Percentiles rank a stretch among this genome's conserved stretches.
Conservation (phyloP, 345 rosid species). For the Citrus inodora region DNA sequence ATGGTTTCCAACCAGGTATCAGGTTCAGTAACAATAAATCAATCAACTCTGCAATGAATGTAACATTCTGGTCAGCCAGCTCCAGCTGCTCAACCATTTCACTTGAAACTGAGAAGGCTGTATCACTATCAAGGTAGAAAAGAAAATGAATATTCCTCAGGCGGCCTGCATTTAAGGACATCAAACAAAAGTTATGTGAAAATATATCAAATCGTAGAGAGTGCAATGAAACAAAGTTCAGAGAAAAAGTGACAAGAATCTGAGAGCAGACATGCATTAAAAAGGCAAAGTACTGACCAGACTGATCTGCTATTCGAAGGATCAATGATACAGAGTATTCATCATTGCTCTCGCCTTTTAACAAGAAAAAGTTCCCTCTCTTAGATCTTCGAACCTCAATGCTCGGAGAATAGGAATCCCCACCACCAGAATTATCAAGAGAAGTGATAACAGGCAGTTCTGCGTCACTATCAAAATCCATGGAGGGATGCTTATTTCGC, state of each 20-base stretch:
- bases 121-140: conserved; percentile 76
- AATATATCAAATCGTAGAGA: background rate
- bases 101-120: conserved; percentile 70
- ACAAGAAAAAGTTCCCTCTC: conserved; percentile 56
- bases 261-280: background rate
- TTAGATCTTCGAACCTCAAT: conserved; percentile 60
- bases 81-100: conserved; percentile 97
- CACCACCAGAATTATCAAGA: conserved; percentile 32
- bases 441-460: conserved; percentile 55
- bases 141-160: conserved; percentile 78
- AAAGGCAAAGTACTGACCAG: conserved; percentile 39
- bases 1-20: conserved; percentile 50
- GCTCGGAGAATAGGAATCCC: conserved; percentile 25
- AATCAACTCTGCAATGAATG: conserved; percentile 73
- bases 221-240: background rate
- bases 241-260: background rate
- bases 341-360: conserved; percentile 69
- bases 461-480: conserved; percentile 54
- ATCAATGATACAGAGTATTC: conserved; percentile 68
- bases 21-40: conserved; percentile 64
- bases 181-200: background rate
- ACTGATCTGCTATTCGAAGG: conserved; percentile 67
- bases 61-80: conserved; percentile 63
- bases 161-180: conserved; percentile 44
- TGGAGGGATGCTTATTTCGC: conserved; percentile 35